Base-by-base conservation (phyloP, 179 eudicot species). In the Gypsophila paniculata region DNA sequence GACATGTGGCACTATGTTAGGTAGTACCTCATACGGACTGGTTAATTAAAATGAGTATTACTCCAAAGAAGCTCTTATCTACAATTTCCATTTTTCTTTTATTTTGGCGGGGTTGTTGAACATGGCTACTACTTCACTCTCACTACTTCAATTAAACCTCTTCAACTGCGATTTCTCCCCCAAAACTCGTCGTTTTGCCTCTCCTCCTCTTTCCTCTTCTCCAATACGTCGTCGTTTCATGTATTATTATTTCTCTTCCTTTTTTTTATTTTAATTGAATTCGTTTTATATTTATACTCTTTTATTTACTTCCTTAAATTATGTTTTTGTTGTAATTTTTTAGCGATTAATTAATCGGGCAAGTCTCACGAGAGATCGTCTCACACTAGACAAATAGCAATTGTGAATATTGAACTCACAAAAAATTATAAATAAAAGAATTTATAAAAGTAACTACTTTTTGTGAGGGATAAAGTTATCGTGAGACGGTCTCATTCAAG, bases 161-260 rank as follows among this genome's bases (percentile, higher is more conserved):
- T 68, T 17, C 60, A 71, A 76, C 49, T 74, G 72, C 68, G 80
- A 63, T 73, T 76, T 76, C 64, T 71, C 55, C 25, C 60, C 74
- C 13, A 68, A 72, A 57, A 14, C 75, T 17, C 71, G 29, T 21
- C 62, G 39, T 68, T 79, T 55, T 64, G 68, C 67, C 62, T 55
- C 67, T 71, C 19, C 26, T 44, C 68, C 68, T 6, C 75, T 44
- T 48, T 19, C 59, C 66, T 59, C 52, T 34, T 14, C 36, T 25
- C 70, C 34, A 2, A 42, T 14, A 60, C 83, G 78, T 38, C 80
- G 80, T 19, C 79, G 76, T 58, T 51, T 77, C 34, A 60, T 74
- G 83, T 80, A 70, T 4, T 29, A 29, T 29, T 29, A 29, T 29
- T 7, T n/a, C 39, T 8, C 42, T 19, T 44, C 48, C 39, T 8